phyloP scores from a whole-genome alignment of 2,329 filamentous ascomycete genomes.

The Fusarium sp. region DNA sequence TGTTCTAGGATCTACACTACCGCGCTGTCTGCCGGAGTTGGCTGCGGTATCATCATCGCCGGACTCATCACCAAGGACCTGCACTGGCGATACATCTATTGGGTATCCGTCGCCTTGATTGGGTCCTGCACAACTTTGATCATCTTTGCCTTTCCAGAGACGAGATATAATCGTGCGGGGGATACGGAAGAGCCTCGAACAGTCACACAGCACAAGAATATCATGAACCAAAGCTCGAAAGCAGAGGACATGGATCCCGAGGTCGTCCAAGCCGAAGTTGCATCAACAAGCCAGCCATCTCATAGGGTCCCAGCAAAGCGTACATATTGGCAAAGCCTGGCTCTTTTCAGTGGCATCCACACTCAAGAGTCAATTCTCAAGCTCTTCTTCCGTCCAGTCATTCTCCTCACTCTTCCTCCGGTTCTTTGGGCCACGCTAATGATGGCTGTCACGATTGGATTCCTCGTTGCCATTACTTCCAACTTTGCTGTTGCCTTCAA shows the following conservation, averaged over 20 bases:
- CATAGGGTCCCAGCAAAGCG: slow-evolving; percentile 4
- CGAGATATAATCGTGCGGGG: slow-evolving; percentile 52
- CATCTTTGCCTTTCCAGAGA: slow-evolving; percentile 64
- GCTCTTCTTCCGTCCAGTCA: slow-evolving; percentile 58
- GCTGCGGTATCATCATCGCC: slow-evolving; percentile 52
- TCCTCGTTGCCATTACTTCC: slow-evolving; percentile 62
- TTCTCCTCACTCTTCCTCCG: slow-evolving; percentile 58
- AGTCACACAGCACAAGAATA: background rate
- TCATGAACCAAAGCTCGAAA: background rate
- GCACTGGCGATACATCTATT: slow-evolving; percentile 61
- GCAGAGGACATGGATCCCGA: slow-evolving; percentile 50
- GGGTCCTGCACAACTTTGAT: slow-evolving; percentile 56
- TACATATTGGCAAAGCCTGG: slow-evolving; percentile 13
- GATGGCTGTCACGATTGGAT: slow-evolving; percentile 63
- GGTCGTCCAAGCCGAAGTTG: slow-evolving; percentile 44
- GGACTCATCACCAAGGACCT: slow-evolving; percentile 59
- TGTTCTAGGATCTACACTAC: slow-evolving; percentile 47
- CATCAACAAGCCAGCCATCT: background rate
- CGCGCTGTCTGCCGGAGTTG: slow-evolving; percentile 52
- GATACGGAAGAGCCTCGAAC: background rate
- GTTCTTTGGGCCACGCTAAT: slow-evolving; percentile 64
- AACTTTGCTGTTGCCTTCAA: slow-evolving; percentile 56
- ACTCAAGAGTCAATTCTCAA: slow-evolving; percentile 41
- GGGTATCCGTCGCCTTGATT: slow-evolving; percentile 58
- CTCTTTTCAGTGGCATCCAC: slow-evolving; percentile 20